Evolutionary conservation across 1,284 basidiomycete species (phyloP), one percentile per base, ranked within the genome.

Genomic region (Psilocybe mexicana): DNA sequence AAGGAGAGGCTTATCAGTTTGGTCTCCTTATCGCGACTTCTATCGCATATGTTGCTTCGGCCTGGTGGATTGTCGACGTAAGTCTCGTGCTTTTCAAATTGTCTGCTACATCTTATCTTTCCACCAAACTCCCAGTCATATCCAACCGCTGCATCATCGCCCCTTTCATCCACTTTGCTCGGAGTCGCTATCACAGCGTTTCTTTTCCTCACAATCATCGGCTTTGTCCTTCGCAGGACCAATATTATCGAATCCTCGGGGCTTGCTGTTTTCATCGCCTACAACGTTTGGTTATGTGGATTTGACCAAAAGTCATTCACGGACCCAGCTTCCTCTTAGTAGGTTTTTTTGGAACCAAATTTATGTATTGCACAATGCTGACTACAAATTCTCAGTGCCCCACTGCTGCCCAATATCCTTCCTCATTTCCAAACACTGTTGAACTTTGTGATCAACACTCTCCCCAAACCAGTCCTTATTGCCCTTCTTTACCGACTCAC

Each of bases 231-330:
- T 59, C 84, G 93, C 55, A 83, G 93, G 52, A 97, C 95, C 47
- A 97, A 96, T 66, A 91, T 96, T 43, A 90, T 98, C 58, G 95
- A 98, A 72, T 94, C 94, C 2, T 88, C 89, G 12, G 86, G 92
- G 45, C 83, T 96, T 43, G 88, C 93, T 2, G 78, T 95, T 44
- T 93, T 94, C 70, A 82, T 96, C 36, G 91, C 92, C 12, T 95
- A 92, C 71, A 93, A 91, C 63, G 81, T 92, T 44, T 93, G 89
- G 90, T 77, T 92, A 42, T 91, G 90, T 67, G 90, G 90, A 10
- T 85, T 90, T 60, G 87, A 89, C 69, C 82, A 84, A 63, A 80
- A 82, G 52, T 83, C 86, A 1, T 84, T 85, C 63, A 84, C 83
- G 18, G 86, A 88, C 67, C 81, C 87, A 6, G 83, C 83, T 44